These are phyloP conservation scores for Imleria badia DNA, from an alignment of 768 basidiomycete species.

Conservation along the genomic window DNA sequence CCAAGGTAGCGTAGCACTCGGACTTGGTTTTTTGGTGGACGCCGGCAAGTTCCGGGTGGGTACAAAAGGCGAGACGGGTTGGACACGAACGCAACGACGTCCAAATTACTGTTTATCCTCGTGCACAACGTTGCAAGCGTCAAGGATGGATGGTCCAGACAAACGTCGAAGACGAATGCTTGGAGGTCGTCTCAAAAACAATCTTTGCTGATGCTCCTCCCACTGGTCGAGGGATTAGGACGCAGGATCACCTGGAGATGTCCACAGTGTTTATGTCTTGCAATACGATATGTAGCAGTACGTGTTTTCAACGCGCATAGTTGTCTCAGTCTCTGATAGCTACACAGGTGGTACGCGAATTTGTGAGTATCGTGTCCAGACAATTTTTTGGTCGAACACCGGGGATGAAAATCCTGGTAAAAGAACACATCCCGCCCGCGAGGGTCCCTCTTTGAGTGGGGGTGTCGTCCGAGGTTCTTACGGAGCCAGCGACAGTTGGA, in stretches of 20 bases:
- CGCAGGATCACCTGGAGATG: constrained; percentile 91
- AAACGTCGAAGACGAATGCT: constrained; percentile 70
- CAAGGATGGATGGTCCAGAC: constrained; percentile 84
- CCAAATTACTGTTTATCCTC: constrained; percentile 79
- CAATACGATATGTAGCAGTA: constrained; percentile 6
- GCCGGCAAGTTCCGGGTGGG: constrained; percentile 26
- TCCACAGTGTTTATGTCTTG: constrained; percentile 43
- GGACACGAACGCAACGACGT: constrained; percentile 53
- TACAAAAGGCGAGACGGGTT: constrained; percentile 29
- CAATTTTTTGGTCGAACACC: constrained; percentile 37
- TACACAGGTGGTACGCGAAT: neutral
- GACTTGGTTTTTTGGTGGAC: neutral
- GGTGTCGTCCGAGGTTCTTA: constrained; percentile 31
- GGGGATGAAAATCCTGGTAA: constrained; percentile 89
- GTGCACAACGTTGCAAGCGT: constrained; percentile 32
- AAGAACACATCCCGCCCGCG: constrained; percentile 66
- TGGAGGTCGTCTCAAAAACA: constrained; percentile 76
- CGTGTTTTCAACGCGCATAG: constrained; percentile 6
- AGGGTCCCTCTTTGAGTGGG: constrained; percentile 34
- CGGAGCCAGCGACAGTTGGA: constrained; percentile 46
- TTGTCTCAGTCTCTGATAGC: constrained; percentile 1
- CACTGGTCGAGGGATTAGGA: constrained; percentile 87
- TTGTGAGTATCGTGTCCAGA: constrained; percentile 28
- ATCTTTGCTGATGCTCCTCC: constrained; percentile 89
- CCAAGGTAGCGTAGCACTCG: neutral